Base-by-base conservation (phyloP, 768 basidiomycete species). In the Pulveroboletus frians region DNA sequence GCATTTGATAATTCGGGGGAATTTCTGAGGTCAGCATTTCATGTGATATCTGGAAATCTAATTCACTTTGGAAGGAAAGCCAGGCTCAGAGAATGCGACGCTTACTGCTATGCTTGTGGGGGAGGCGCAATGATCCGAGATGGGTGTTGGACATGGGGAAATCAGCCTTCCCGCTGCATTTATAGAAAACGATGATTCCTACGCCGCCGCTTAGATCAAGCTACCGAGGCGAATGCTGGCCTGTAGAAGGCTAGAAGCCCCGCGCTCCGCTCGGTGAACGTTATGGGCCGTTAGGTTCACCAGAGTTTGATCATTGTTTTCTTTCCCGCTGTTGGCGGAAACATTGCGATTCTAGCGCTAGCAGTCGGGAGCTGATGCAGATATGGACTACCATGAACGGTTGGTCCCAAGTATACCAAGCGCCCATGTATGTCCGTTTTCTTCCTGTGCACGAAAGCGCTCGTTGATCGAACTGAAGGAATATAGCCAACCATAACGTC, bases 1-100 rank as follows among this genome's bases (percentile, higher is more conserved):
- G 62, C n/a, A 4, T 8, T 3, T 45, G 42, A 43, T 56, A 59
- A 23, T 54, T 29, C n/a, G 56, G 49, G 2, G 18, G 51, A 17
- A 9, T 14, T 14, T 43, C 42, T n/a, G 26, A 10, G 5, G 11
- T 2, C 3, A 39, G 21, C 11, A 20, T 39, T 32, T 47, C 45
- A 8, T 40, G 52, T 0, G 49, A 17, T 43, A 55, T 52, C 50
- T 51, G 14, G 38, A 35, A 32, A 41, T 17, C 10, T 14, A n/a
- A 26, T 32, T 51, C 30, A 17, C 0, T 39, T 53, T 17, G 11
- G 37, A 37, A 10, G 11, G 8, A 31, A 36, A 11, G 13, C 26
- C 3, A 2, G 30, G 3, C 21, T 37, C 10, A 5, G 26, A 30
- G 26, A 34, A 14, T 8, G 23, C 4, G 34, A 15, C 14, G 31